Base-by-base conservation (phyloP, 306 rosid species). In the Sophora flavescens region DNA sequence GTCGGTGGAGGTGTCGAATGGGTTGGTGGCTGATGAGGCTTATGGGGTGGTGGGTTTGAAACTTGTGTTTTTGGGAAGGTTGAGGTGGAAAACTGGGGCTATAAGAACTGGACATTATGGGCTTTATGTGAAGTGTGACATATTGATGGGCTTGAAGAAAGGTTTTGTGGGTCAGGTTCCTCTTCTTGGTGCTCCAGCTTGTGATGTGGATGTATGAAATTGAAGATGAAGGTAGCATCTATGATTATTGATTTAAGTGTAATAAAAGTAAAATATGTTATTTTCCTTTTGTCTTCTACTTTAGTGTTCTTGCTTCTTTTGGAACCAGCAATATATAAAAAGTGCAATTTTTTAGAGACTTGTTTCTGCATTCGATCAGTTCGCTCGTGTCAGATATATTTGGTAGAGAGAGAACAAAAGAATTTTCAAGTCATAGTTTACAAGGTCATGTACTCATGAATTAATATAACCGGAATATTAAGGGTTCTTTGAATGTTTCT, bases 121-220 rank as follows among this genome's bases (percentile, higher is more conserved):
- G 13, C 28, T 90, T 15, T 79, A 85, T 63, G 96, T 88, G 0
- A 89, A 77, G 70, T 95, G 98, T 56, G 95, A 90, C 50, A 36
- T 92, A 2, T n/a, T 89, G 84, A 70, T 95, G 11, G 92, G 91
- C 28, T 69, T 89, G 26, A 91, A 89, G 94, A 86, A 67, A 65
- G 97, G 92, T 2, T 68, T 85, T 41, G 79, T 88, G 28, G 98
- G 98, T 61, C 97, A 86, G 78, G 86, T 88, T 48, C 96, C 98
- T 3, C 74, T 95, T 78, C 96, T 92, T 13, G 88, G 65, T 10
- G 50, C 82, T 80, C 84, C 88, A n/a, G 6, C 78, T 6, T 95
- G 98, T 75, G 3, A 81, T 30, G 94, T 95, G 2, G 88, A 95
- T 78, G 64, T 87, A 7, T 91, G 85, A 89, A 56, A 6, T 4